These are phyloP conservation scores for Leucoagaricus sp. DNA, from an alignment of 1,284 basidiomycete genomes.

Conservation along the genomic window DNA sequence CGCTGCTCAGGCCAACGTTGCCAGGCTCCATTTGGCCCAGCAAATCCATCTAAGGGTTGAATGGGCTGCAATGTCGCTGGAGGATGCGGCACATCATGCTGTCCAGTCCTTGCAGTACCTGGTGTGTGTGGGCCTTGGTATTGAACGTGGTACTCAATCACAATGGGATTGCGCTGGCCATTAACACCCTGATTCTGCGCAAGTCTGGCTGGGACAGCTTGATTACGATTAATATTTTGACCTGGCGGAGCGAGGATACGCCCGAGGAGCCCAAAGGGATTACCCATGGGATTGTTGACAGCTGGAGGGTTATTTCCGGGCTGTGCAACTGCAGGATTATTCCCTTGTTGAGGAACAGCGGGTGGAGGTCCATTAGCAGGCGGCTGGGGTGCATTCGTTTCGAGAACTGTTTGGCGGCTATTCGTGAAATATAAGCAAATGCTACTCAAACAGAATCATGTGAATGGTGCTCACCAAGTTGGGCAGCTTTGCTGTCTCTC, in stretches of 20 bases:
- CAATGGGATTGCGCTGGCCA: conserved; percentile 12
- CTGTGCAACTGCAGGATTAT: conserved; percentile 13
- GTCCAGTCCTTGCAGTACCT: not conserved
- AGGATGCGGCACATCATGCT: conserved; percentile 4
- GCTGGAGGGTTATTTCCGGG: conserved; percentile 7
- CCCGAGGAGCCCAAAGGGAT: conserved; percentile 17
- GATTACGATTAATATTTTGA: conserved; percentile 5
- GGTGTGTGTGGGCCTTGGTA: conserved; percentile 16
- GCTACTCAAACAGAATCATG: conserved; percentile 14
- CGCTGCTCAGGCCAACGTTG: conserved; percentile 13
- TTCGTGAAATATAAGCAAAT: conserved; percentile 18
- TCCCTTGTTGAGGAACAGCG: conserved; percentile 21
- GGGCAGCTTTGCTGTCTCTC: conserved; percentile 96
- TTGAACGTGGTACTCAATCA: conserved; percentile 19
- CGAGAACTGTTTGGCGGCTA: conserved; percentile 86
- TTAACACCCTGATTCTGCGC: not conserved
- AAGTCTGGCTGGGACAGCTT: not conserved
- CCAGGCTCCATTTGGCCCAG: conserved; percentile 14
- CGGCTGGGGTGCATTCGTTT: conserved; percentile 38
- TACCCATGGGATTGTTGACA: conserved; percentile 17
- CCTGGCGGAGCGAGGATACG: conserved; percentile 17
- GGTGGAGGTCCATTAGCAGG: conserved; percentile 34
- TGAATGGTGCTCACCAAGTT: conserved; percentile 75
- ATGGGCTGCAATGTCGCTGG: conserved; percentile 13
- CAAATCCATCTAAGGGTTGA: conserved; percentile 15